Percentiles rank a stretch among this genome's conserved stretches.
These are phyloP conservation scores for Colletotrichum sp. DNA, from an alignment of 2,329 filamentous ascomycete species.

Conservation along the genomic window DNA sequence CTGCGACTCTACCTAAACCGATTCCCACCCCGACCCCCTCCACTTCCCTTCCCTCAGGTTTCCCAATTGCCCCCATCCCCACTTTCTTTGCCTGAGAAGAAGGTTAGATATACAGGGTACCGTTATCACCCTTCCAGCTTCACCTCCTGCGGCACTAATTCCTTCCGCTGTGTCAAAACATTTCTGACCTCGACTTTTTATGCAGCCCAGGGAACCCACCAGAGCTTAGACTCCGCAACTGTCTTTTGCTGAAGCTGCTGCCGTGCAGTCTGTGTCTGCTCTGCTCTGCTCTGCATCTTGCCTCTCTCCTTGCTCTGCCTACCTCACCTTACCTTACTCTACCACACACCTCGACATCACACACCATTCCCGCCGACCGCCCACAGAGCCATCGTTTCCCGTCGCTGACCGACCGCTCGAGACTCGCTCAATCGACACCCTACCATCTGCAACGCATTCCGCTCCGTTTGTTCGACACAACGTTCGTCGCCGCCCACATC, in stretches of 20 bases:
- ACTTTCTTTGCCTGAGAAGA: conserved; percentile 22
- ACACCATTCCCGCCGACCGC: not conserved
- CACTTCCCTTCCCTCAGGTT: conserved; percentile 22
- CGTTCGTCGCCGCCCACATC: not conserved
- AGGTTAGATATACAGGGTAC: conserved; percentile 23
- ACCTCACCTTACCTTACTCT: not conserved
- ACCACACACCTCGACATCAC: not conserved
- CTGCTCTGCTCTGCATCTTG: not conserved
- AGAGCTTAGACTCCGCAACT: conserved; percentile 23
- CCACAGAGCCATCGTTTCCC: not conserved
- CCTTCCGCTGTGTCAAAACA: conserved; percentile 41
- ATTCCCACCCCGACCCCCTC: conserved; percentile 19
- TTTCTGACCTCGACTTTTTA: conserved; percentile 40
- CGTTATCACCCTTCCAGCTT: conserved; percentile 25
- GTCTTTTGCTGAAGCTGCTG: conserved; percentile 1
- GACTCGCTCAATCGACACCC: not conserved
- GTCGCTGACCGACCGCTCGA: not conserved
- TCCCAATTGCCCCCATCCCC: conserved; percentile 21
- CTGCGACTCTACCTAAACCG: conserved; percentile 14
- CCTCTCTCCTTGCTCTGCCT: not conserved
- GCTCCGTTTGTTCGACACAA: not conserved
- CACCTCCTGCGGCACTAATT: conserved; percentile 42
- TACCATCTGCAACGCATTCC: not conserved
- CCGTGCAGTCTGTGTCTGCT: conserved; percentile 3
- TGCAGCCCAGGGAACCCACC: conserved; percentile 34